Evolutionary conservation across 352 stramenopile genomes (phyloP), one percentile per base, ranked within the genome.

Genomic region (Phytophthora macrochlamydospora): DNA sequence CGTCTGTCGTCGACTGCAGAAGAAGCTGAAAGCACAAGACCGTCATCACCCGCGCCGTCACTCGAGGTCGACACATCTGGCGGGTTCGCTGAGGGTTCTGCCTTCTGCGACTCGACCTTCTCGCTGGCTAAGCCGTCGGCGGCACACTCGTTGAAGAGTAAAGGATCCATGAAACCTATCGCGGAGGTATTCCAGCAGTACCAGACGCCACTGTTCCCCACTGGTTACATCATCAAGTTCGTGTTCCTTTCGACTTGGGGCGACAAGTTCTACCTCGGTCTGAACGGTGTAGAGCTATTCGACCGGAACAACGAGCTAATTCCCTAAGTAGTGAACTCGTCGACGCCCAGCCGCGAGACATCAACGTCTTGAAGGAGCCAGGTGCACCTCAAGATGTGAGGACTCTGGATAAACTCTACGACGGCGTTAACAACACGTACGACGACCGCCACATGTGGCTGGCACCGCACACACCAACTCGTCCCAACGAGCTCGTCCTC

Each of bases 191-290:
- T 84, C 9, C 91, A 97, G 71, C 81, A 97, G 63, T 97, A 97
- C 75, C 85, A 97, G 62, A 92, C 90, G 8, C 83, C 85, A 31
- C 62, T 96, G 2, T 92, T 92, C 48, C 90, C 89, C 2, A 89
- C 81, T 0, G 87, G 91, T 3, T 93, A 89, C 76, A 93, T 95
- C 33, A 73, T 97, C 73, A 94, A 97, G 64, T 89, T 93, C 57
- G 81, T 92, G 7, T 85, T 92, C 40, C 52, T 80, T 44, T 89
- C 83, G 3, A 92, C 87, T 1, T 95, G 81, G 83, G 87, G 89
- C 2, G 89, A 94, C 62, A 67, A 65, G 38, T 89, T 89, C 56
- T 95, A 93, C 62, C 42, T 96, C 12, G 89, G 89, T 8, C 72
- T 96, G 14, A 93, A 96, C 59, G 82, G 79, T 2, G 56, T 95